Evolutionary conservation across 169 alveolate genomes (phyloP).

Genomic region (Plasmodium vivax): DNA sequence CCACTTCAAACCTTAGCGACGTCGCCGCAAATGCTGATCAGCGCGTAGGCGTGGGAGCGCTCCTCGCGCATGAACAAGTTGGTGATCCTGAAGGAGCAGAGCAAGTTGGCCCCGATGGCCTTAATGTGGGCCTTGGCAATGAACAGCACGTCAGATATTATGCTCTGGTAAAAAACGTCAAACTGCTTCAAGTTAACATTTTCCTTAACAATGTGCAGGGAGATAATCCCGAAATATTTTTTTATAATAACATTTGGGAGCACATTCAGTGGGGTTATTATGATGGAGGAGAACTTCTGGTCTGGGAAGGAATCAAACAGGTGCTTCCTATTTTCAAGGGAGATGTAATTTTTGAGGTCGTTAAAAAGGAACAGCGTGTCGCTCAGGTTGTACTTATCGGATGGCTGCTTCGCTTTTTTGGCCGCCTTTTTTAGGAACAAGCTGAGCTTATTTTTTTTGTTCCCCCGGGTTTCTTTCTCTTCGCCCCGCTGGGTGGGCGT

Average conservation of each 20-base stretch:
- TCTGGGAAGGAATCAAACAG: slow-evolving; percentile 26
- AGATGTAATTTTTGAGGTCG: slow-evolving; percentile 48
- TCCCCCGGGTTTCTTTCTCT: slow-evolving; percentile 13
- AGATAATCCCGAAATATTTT: slow-evolving; percentile 73
- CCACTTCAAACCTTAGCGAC: slow-evolving; percentile 49
- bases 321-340: slow-evolving; percentile 28
- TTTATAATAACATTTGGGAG: slow-evolving; percentile 62
- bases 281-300: slow-evolving; percentile 43
- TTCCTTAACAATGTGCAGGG: slow-evolving; percentile 58
- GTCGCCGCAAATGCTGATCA: slow-evolving; percentile 75
- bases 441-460: slow-evolving; percentile 16
- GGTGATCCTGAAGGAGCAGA: slow-evolving; percentile 62
- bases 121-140: slow-evolving; percentile 68
- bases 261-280: slow-evolving; percentile 61
- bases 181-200: slow-evolving; percentile 48
- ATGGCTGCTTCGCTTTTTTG: background rate
- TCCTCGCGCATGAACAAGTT: slow-evolving; percentile 68
- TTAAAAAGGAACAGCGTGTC: slow-evolving; percentile 39
- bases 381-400: slow-evolving; percentile 5
- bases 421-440: slow-evolving; percentile 35
- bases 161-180: slow-evolving; percentile 66
- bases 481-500: background rate
- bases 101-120: slow-evolving; percentile 73
- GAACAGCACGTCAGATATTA: slow-evolving; percentile 57
- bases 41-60: slow-evolving; percentile 74